Conservation (phyloP, 164 flowering plant genomes). For the Paratinospora sagittata region DNA sequence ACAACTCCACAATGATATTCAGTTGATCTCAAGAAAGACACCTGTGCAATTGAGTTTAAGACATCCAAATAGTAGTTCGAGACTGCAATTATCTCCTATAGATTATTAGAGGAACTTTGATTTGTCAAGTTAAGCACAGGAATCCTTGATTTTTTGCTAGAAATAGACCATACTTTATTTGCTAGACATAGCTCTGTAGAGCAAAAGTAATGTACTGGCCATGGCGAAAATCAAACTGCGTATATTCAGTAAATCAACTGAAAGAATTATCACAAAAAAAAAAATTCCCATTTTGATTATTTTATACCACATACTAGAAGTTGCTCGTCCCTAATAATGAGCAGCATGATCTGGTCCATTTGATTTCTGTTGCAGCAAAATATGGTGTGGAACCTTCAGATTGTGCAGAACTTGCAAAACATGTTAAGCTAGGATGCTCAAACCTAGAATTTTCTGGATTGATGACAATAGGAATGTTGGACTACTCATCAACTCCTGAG, state of each 20-base stretch:
- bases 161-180: too few relatives aligned
- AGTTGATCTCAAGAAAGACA: slow-evolving; percentile 1
- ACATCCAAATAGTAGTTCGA: background rate
- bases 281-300: background rate
- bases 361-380: slow-evolving; percentile 58
- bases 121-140: too few relatives aligned
- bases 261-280: too few relatives aligned
- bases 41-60: background rate
- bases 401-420: slow-evolving; percentile 65
- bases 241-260: too few relatives aligned
- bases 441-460: slow-evolving; percentile 81
- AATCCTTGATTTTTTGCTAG: too few relatives aligned
- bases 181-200: too few relatives aligned
- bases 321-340: background rate
- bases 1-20: slow-evolving; percentile 1
- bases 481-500: slow-evolving; percentile 90
- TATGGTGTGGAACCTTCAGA: slow-evolving; percentile 75
- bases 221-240: too few relatives aligned
- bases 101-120: too few relatives aligned
- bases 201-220: too few relatives aligned
- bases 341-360: background rate
- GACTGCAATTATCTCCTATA: background rate
- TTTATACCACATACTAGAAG: background rate
- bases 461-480: slow-evolving; percentile 96
- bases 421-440: slow-evolving; percentile 61